Evolutionary conservation across 257 asterid species (phyloP).

Genomic region (Verbascum thapsus): DNA sequence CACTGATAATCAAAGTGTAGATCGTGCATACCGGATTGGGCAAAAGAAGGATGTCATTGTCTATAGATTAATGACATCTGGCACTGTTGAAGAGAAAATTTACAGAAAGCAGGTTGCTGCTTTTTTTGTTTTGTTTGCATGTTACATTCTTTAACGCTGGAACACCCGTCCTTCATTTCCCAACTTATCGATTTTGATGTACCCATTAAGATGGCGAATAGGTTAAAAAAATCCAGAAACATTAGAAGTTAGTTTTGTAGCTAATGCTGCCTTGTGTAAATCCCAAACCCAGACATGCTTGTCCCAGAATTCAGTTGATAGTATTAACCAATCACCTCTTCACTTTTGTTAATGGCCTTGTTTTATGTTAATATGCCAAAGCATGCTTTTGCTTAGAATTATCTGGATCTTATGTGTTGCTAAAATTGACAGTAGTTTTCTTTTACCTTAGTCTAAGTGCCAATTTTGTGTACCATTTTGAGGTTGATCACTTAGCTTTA

Average conservation of each 20-base stretch:
- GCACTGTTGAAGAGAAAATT: conserved; percentile 94
- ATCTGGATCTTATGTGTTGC: not conserved
- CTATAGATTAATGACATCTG: conserved; percentile 87
- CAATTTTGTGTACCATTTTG: not conserved
- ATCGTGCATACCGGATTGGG: conserved; percentile 97
- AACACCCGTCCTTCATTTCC: conserved; percentile 5
- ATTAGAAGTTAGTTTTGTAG: conserved; percentile 1
- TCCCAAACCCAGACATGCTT: conserved; percentile 14
- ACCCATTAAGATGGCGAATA: conserved; percentile 1
- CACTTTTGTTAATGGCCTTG: conserved; percentile 10
- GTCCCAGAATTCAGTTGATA: not conserved
- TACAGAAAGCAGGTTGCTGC: conserved; percentile 79
- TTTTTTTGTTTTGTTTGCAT: conserved; percentile 12
- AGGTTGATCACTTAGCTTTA: conserved; percentile 7
- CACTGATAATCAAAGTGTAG: conserved; percentile 94
- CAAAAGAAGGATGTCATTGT: conserved; percentile 91
- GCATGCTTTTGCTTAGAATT: conserved; percentile 10
- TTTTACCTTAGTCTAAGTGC: not conserved
- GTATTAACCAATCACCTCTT: conserved; percentile 18
- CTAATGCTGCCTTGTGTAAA: not conserved
- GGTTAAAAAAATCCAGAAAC: conserved; percentile 4
- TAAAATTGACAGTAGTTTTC: not conserved
- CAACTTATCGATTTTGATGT: conserved; percentile 14
- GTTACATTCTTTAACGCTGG: not conserved
- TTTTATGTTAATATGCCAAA: conserved; percentile 4